Percentiles rank a stretch among this genome's conserved stretches.
phyloP scores from a whole-genome alignment of 2,329 filamentous ascomycete species.

The Apiospora malaysiana region DNA sequence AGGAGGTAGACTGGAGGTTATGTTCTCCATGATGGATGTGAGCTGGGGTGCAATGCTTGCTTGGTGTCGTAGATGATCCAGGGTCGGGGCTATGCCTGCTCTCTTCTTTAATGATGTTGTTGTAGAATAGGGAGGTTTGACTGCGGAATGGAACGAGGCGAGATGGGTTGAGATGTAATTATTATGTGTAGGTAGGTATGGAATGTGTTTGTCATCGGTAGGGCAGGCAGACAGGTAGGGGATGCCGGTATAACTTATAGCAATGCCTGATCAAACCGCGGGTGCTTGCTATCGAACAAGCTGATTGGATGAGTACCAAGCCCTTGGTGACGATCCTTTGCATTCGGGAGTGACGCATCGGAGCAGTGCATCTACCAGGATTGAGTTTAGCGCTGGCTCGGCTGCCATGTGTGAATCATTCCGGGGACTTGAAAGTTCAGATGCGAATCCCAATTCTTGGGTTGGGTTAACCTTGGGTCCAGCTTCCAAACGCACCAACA shows the following conservation, averaged over 20 bases:
- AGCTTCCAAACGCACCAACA: not conserved
- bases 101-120: not conserved
- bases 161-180: not conserved
- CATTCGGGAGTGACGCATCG: conserved; percentile 1
- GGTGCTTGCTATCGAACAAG: not conserved
- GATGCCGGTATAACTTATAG: not conserved
- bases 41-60: not conserved
- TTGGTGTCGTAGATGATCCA: not conserved
- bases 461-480: not conserved
- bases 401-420: not conserved
- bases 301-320: not conserved
- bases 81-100: not conserved
- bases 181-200: not conserved
- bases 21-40: conserved; percentile 6
- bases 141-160: not conserved
- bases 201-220: not conserved
- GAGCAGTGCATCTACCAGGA: not conserved
- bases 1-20: not conserved
- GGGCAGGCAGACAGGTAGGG: not conserved
- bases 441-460: not conserved
- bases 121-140: not conserved
- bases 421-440: not conserved
- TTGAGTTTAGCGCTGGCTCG: not conserved
- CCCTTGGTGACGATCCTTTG: not conserved
- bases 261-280: not conserved